Evolutionary conservation across 495 filamentous ascomycete species (phyloP), one percentile per base, ranked within the genome.

Genomic region (Pseudoneurospora amorphoporcata): DNA sequence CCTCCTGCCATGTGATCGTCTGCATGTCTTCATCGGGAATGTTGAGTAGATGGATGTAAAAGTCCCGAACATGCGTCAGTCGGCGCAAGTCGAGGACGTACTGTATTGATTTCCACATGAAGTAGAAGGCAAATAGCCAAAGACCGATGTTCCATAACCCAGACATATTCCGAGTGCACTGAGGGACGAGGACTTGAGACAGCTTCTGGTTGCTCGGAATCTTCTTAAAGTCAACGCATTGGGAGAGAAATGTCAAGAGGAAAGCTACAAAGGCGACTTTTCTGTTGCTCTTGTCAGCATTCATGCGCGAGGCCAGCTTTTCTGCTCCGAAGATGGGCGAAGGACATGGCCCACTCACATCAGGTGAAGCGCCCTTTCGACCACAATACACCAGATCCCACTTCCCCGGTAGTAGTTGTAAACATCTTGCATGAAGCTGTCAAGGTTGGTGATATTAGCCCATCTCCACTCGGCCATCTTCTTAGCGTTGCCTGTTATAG

Each of bases 391-490:
- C 91, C 92, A 96, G 32, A 97, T 90, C 8, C 95, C 95, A 74
- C 91, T 88, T 0, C 92, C 92, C 29, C 89, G 81, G 79, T 92
- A 99, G 78, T 98, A 99, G 53, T 90, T 86, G 79, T 98, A 99
- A 35, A 98, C 95, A 71, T 97, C 92, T 74, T 88, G 86, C 65
- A 99, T 86, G 79, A 98, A 98, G 73, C 90, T 91, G 79, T 99
- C 95, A 72, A 99, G 83, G 77, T 98, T 95, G 61, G 90, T 88
- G 39, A 97, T 92, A 77, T 97, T 98, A 72, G 92, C 92, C 94
- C 95, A 99, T 78, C 91, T 90, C 92, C 94, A 98, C 87, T 97
- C 90, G 4, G 95, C 95, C 80, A 90, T 92, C 76, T 94, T 90
- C 81, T 90, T 92, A 14, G 91, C 90, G 77, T 90, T 89, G 80